These are phyloP conservation scores for Alternaria ventricosa DNA, from an alignment of 2,329 filamentous ascomycete species.

Conservation along the genomic window DNA sequence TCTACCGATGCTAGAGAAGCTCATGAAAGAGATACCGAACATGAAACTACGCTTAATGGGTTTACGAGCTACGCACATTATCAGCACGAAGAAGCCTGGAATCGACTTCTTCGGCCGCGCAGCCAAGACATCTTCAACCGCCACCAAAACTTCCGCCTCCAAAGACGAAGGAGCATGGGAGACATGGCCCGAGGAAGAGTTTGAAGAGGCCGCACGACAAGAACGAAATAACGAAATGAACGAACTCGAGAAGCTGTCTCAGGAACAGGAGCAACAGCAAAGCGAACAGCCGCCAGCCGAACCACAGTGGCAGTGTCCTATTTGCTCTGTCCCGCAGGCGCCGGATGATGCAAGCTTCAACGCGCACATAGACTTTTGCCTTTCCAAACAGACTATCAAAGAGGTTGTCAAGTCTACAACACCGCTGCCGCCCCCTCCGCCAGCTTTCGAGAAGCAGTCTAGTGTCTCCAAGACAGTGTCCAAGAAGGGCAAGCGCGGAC, in stretches of 20 bases:
- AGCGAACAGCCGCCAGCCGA: slow-evolving; percentile 19
- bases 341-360: slow-evolving; percentile 83
- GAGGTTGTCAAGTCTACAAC: slow-evolving; percentile 70
- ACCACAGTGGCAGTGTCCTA: slow-evolving; percentile 80
- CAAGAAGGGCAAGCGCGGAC: slow-evolving; percentile 40
- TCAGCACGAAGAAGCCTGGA: slow-evolving; percentile 82
- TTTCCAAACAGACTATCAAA: slow-evolving; percentile 84
- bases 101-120: slow-evolving; percentile 77
- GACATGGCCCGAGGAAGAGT: slow-evolving; percentile 70
- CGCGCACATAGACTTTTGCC: slow-evolving; percentile 87
- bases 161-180: slow-evolving; percentile 63
- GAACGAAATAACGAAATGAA: slow-evolving; percentile 67
- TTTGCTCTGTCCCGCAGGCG: slow-evolving; percentile 78
- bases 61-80: slow-evolving; percentile 82
- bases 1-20: slow-evolving; percentile 80
- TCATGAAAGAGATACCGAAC: slow-evolving; percentile 81
- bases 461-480: slow-evolving; percentile 17
- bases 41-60: slow-evolving; percentile 88
- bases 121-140: slow-evolving; percentile 18
- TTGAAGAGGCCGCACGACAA: slow-evolving; percentile 66
- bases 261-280: slow-evolving; percentile 55
- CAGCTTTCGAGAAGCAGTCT: slow-evolving; percentile 12
- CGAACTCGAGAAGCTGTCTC: slow-evolving; percentile 67
- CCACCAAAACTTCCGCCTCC: slow-evolving; percentile 15
- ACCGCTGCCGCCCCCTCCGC: slow-evolving; percentile 5